Percentiles rank a stretch among this genome's conserved stretches.
Conservation (phyloP, 2,329 filamentous ascomycete species). For the Fusarium albosuccineum region DNA sequence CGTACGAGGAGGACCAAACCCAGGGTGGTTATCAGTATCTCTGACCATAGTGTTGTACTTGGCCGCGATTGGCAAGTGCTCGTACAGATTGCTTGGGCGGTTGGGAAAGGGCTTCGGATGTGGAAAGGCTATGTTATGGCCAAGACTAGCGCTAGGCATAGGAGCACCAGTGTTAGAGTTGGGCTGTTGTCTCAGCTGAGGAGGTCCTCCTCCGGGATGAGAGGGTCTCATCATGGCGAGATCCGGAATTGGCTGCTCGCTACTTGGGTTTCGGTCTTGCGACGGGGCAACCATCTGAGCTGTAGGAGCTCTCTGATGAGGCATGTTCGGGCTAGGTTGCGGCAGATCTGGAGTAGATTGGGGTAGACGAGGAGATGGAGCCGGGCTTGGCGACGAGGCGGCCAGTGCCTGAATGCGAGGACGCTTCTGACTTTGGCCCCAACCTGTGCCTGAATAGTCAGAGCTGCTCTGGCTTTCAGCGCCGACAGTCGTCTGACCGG, state of each 20-base stretch:
- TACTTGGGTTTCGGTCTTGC: background rate
- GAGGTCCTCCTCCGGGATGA: conserved; percentile 7
- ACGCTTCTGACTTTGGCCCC: conserved; percentile 9
- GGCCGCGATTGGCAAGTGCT: conserved; percentile 14
- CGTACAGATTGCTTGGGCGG: conserved; percentile 2
- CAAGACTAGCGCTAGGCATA: conserved; percentile 1
- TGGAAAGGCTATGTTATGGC: background rate
- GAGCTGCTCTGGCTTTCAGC: background rate
- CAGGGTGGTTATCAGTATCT: conserved; percentile 16
- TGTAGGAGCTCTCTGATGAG: background rate
- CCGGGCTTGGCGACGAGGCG: background rate
- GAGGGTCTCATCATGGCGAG: conserved; percentile 9
- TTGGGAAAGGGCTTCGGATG: background rate
- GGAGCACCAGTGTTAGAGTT: conserved; percentile 1
- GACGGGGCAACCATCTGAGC: background rate
- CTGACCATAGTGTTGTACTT: background rate
- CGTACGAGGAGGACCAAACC: conserved; percentile 3
- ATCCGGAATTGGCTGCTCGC: background rate
- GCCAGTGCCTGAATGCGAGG: conserved; percentile 1
- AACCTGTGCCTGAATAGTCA: background rate
- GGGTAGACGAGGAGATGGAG: background rate
- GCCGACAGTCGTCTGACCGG: conserved; percentile 16
- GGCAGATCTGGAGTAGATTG: background rate
- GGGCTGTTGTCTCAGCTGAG: conserved; percentile 10
- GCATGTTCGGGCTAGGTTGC: too few relatives aligned